Percentiles rank a stretch among this genome's conserved stretches.
Conservation (phyloP, 2,329 filamentous ascomycete genomes). For the Aplosporella prunicola region DNA sequence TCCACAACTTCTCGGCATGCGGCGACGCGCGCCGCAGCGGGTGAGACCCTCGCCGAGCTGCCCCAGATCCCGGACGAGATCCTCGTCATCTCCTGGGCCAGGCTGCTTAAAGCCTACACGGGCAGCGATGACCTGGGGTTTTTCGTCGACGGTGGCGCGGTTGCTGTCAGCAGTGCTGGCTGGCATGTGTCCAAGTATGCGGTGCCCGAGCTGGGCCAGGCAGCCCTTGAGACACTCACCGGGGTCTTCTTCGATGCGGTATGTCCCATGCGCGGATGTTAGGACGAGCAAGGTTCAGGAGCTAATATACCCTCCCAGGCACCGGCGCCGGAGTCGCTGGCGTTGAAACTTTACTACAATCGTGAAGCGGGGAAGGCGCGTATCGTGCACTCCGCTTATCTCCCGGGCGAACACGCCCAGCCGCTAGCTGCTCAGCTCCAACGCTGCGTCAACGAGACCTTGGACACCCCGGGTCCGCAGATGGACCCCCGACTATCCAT, state of each 20-base stretch:
- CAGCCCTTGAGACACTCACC: conserved; percentile 2
- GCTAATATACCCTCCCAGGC: conserved; percentile 2
- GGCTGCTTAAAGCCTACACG: conserved; percentile 12
- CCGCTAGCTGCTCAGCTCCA: conserved; percentile 11
- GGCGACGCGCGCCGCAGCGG: not conserved
- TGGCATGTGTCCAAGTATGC: conserved; percentile 6
- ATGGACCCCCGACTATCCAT: conserved; percentile 38
- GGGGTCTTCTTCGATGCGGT: conserved; percentile 10
- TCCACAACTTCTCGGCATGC: not conserved
- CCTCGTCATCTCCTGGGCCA: conserved; percentile 13
- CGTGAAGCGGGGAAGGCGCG: conserved; percentile 2
- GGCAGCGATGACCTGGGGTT: conserved; percentile 12
- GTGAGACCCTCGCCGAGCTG: conserved; percentile 2
- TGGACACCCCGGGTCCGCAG: not conserved
- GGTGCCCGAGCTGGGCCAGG: conserved; percentile 2
- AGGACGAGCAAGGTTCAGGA: too few relatives aligned
- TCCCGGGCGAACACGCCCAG: conserved; percentile 9
- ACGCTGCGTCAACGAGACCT: conserved; percentile 1
- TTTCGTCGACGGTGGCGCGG: conserved; percentile 8
- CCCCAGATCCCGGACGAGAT: conserved; percentile 11
- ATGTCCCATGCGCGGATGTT: not conserved
- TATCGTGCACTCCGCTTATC: conserved; percentile 3
- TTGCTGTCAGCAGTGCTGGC: conserved; percentile 6
- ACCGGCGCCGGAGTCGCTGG: conserved; percentile 1
- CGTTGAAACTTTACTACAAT: conserved; percentile 7